Base-by-base conservation (phyloP, 2,329 filamentous ascomycete species). In the Periconia digitata region DNA sequence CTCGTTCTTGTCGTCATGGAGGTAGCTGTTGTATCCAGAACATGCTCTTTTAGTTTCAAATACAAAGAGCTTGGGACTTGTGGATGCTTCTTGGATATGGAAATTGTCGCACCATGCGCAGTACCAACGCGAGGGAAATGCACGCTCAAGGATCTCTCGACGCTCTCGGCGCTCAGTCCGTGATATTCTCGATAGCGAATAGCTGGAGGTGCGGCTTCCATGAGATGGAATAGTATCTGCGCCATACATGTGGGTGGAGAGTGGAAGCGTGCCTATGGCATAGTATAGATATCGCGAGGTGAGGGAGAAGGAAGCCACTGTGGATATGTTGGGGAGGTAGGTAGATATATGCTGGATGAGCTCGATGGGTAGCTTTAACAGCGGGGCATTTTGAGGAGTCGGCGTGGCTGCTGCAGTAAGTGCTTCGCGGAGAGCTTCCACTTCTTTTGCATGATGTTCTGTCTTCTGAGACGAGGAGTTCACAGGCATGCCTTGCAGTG, bases 21-120 rank as follows among this genome's bases (percentile, higher is more conserved):
- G 46, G 40, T 58, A 65, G 44, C 63, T 61, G 45, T 66, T 69
- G 39, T 49, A 63, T 13, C 61, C 55, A 6, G 53, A 46, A 29
- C 66, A 69, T 17, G 55, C 46, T 13, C 53, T 43, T 18, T 44
- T 50, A 13, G 24, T 46, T 15, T 53, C 52, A 20, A 43, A 29
- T 3, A 18, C 15, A 22, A 34, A 40, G 17, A 22, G 21, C 34
- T 43, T 40, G 20, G 54, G 65, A 16, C 53, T 51, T 7, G 58
- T 51, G 8, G 46, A 36, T 2, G 42, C 13, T 1, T 52, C 42
- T 12, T 48, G 63, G 0, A 36, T 8, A 23, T 70, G 66, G 50
- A 70, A 70, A 22, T 43, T 56, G 32, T 67, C 63, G 51, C 66
- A 70, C 65, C 64, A 70, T 2, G 62, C 60, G 47, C 66, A 70